A percentile compares a stretch with the other conserved stretches of the same genome.
These are phyloP conservation scores for Tylopilus subfusipes DNA, from an alignment of 768 basidiomycete species.

Conservation along the genomic window DNA sequence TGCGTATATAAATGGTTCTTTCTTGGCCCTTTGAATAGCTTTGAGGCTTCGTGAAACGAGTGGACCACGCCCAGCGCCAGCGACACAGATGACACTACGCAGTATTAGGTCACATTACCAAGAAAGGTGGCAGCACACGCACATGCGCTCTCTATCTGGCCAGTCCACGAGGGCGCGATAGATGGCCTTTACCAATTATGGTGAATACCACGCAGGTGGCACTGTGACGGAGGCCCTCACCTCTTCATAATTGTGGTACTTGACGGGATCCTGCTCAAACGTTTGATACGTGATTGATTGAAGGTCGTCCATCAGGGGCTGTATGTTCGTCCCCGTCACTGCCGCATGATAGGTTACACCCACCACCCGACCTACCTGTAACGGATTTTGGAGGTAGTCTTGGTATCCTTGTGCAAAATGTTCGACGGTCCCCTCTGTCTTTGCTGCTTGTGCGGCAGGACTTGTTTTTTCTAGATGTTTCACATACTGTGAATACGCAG, in stretches of 20 bases:
- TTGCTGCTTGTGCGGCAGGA: constrained; percentile 57
- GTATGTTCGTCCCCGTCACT: constrained; percentile 13
- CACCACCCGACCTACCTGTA: constrained; percentile 59
- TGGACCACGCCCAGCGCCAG: constrained; percentile 93
- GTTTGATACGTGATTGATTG: constrained; percentile 95
- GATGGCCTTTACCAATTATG: constrained; percentile 55
- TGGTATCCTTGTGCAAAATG: constrained; percentile 91
- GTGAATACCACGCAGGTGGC: constrained; percentile 8
- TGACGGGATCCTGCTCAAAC: constrained; percentile 96
- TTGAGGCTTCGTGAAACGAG: constrained; percentile 80
- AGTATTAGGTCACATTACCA: constrained; percentile 16
- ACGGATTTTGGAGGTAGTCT: constrained; percentile 91
- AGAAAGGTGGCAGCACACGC: constrained; percentile 31
- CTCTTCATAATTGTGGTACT: constrained; percentile 95
- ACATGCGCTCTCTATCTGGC: constrained; percentile 60
- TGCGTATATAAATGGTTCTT: constrained; percentile 70
- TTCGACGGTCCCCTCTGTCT: constrained; percentile 74
- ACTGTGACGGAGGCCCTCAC: constrained; percentile 35
- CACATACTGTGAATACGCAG: constrained; percentile 88
- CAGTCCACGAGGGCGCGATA: constrained; percentile 75
- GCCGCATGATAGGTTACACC: neutral
- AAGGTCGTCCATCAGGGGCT: constrained; percentile 98
- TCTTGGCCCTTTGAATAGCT: constrained; percentile 66
- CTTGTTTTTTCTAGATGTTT: constrained; percentile 80
- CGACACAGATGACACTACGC: constrained; percentile 78